Percentiles rank a stretch among this genome's conserved stretches.
phyloP scores from a whole-genome alignment of 805 yeast species.

The Ogataea glucozyma region DNA sequence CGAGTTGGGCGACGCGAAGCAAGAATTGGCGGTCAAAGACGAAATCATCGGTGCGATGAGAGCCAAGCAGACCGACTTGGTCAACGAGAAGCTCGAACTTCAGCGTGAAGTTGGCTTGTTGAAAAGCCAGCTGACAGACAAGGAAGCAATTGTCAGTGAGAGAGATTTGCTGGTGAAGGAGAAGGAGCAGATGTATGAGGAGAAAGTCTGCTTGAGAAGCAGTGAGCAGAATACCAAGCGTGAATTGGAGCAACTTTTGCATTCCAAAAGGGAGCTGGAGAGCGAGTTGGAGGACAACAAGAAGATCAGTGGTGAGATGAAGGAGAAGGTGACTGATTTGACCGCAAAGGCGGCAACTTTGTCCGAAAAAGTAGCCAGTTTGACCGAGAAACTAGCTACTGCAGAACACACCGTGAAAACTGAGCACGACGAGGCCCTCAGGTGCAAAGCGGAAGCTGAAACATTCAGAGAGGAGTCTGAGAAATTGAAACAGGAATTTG shows the following conservation, averaged over 20 bases:
- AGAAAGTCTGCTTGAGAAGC: background rate
- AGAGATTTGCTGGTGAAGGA: background rate
- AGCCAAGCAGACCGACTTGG: background rate
- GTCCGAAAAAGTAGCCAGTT: background rate
- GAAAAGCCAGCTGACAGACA: constrained; percentile 1
- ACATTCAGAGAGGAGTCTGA: constrained; percentile 1
- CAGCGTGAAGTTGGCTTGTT: constrained; percentile 9
- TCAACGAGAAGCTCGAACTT: background rate
- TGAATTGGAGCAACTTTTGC: constrained; percentile 2
- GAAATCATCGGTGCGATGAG: constrained; percentile 3
- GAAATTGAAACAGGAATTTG: background rate
- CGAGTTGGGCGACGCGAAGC: background rate
- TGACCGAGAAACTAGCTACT: background rate
- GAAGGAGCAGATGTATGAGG: background rate
- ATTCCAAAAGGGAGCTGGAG: background rate
- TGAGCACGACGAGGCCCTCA: no score
- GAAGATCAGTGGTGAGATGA: background rate
- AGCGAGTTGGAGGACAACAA: background rate
- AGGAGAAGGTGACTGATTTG: background rate
- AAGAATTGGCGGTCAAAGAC: background rate
- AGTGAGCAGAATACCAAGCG: background rate
- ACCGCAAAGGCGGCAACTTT: background rate
- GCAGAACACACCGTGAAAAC: background rate
- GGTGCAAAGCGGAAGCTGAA: no score
- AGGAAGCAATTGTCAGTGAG: background rate